phyloP scores from a whole-genome alignment of 2,329 filamentous ascomycete genomes.

The Exophiala sp. region DNA sequence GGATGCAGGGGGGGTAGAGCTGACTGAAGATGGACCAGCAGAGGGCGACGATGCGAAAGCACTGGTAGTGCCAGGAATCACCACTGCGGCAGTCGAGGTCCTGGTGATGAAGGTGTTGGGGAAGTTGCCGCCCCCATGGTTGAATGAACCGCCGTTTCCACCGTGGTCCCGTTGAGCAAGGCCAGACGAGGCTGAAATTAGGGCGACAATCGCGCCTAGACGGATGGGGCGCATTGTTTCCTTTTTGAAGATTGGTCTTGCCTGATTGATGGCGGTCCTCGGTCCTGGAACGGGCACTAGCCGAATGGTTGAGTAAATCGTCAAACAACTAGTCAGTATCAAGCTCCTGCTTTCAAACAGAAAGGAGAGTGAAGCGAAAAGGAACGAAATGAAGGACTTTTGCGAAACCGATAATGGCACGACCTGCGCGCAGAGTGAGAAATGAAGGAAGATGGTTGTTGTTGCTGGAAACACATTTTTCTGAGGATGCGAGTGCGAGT shows the following conservation, averaged over 20 bases:
- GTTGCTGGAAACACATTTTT: neutral
- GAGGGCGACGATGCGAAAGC: neutral
- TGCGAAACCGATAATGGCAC: too few species aligned
- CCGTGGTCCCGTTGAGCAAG: slow-evolving; percentile 13
- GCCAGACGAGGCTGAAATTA: slow-evolving; percentile 11
- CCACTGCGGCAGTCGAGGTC: slow-evolving; percentile 3
- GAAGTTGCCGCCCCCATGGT: slow-evolving; percentile 8
- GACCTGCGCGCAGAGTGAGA: slow-evolving; percentile 17
- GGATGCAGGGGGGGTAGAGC: slow-evolving; percentile 2
- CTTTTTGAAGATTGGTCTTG: neutral
- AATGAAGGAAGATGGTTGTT: slow-evolving; percentile 6
- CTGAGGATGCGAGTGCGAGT: neutral
- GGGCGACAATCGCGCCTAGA: slow-evolving; percentile 4
- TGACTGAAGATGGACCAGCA: neutral
- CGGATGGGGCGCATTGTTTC: slow-evolving; percentile 6
- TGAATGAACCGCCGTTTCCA: slow-evolving; percentile 4
- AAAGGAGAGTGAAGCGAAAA: neutral
- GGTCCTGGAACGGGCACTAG: neutral
- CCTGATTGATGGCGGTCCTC: neutral
- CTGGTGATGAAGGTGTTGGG: slow-evolving; percentile 18
- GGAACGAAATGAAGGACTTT: slow-evolving; percentile 1
- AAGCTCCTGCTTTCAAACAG: neutral
- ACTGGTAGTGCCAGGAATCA: neutral
- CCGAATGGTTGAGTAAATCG: neutral
- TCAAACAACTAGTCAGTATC: neutral